Evolutionary conservation across 306 rosid species (phyloP), one percentile per base, ranked within the genome.

Genomic region (Malus orientalis): DNA sequence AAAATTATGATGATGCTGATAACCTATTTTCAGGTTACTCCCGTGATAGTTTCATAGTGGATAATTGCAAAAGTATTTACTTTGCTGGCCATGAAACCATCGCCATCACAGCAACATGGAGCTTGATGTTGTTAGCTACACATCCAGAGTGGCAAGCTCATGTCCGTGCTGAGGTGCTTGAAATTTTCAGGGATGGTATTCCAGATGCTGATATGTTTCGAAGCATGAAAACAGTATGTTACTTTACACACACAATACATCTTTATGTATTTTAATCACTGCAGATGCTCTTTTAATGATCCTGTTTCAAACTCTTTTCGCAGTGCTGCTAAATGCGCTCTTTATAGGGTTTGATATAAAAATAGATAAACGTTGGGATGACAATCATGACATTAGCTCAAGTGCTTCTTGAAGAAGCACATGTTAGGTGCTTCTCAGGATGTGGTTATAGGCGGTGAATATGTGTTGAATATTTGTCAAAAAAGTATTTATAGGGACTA

Each of bases 11-110:
- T 5, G 78, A 71, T n/a, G 47, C 30, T 47, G 75, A 60, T 73
- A 76, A 58, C 64, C 60, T 67, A 23, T 73, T 78, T 22, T 76
- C 79, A 8, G 76, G 77, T 11, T 44, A 38, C 23, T 77, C 83
- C 29, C 51, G 40, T 3, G 88, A 91, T 10, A 77, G 65, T 54
- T 88, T 88, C 87, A 82, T 88, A 22, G 85, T 88, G 36, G 86
- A 83, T 68, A 83, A 76, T 57, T 83, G 81, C 79, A 80, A 80
- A 71, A 83, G 32, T 61, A 67, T 83, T 11, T 83, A 71, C 73
- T 70, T 38, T 38, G 42, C 42, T 38, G 42, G 42, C 42, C 42
- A 38, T 2, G 42, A 38, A 38, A 38, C 42, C 45, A 79, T 76
- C 23, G 78, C 79, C 4, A 33, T 68, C 40, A n/a, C 81, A 4